These are phyloP conservation scores for Sporothrix inflata DNA, from an alignment of 2,329 filamentous ascomycete species.

Conservation along the genomic window DNA sequence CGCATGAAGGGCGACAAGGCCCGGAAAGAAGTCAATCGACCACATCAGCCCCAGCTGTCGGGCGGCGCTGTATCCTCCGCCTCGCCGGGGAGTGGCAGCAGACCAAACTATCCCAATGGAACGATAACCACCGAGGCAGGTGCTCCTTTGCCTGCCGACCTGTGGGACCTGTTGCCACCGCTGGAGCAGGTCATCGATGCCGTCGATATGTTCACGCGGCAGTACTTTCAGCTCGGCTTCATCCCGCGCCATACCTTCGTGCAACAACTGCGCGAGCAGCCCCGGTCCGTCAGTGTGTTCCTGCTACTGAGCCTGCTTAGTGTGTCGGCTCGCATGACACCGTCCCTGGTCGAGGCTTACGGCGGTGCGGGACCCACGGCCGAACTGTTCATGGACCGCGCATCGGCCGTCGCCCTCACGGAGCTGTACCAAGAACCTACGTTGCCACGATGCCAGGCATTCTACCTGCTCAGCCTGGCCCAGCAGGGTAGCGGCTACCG, in stretches of 20 bases:
- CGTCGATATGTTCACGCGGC: slow-evolving; percentile 55
- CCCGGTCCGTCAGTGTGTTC: slow-evolving; percentile 56
- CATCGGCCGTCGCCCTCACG: slow-evolving; percentile 50
- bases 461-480: slow-evolving; percentile 61
- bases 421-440: slow-evolving; percentile 58
- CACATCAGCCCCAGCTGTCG: background rate
- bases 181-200: slow-evolving; percentile 55
- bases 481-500: slow-evolving; percentile 60
- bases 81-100: slow-evolving; percentile 26
- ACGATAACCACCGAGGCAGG: background rate
- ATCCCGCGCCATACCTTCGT: slow-evolving; percentile 58
- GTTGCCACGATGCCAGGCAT: slow-evolving; percentile 60
- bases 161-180: slow-evolving; percentile 56
- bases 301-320: slow-evolving; percentile 59
- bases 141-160: slow-evolving; percentile 41
- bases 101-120: background rate
- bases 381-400: slow-evolving; percentile 57
- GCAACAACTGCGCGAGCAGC: slow-evolving; percentile 51
- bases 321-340: slow-evolving; percentile 59
- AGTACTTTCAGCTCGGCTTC: slow-evolving; percentile 64
- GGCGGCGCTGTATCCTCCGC: slow-evolving; percentile 18
- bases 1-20: slow-evolving; percentile 54
- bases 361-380: slow-evolving; percentile 56
- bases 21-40: slow-evolving; percentile 38
- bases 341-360: slow-evolving; percentile 51